Evolutionary conservation across 345 rosid species (phyloP), one percentile per base, ranked within the genome.

Genomic region (Gossypium longicalyx): DNA sequence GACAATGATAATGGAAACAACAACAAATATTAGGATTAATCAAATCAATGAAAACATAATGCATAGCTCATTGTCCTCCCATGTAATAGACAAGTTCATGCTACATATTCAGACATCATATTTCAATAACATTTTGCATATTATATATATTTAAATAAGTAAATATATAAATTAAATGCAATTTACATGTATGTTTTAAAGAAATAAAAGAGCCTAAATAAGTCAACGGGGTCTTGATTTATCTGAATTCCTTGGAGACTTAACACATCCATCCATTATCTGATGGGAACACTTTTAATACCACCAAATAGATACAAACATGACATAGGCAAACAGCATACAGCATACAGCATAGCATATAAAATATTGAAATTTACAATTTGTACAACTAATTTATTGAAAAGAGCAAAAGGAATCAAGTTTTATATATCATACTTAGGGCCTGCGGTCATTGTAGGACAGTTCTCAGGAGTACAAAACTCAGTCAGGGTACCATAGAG

Each of bases 391-490:
- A 69, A 51, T 69, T 23, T 23, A 23, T 13, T 7, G 44, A 22
- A 77, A 27, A 16, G 10, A 38, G 43, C n/a, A 67, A 15, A 29
- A 25, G 61, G 73, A 52, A 27, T 49, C 41, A 70, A 56, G 78
- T 48, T 77, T 74, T 70, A 27, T 68, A 71, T 58, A 77, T 73
- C 88, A 79, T 95, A 95, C 99, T 93, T 95, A 83, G 99, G 98
- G 72, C 99, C 99, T 70, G 99, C 99, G 75, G 93, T 87, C 99
- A 95, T 95, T 70, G 99, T 93, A 81, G 99, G 93, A 79, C 99
- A 95, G 81, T 86, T 91, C 81, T 91, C 97, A 41, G 94, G 87
- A 12, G 98, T 95, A 77, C 99, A 95, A 85, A 95, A 95, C 83
- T 95, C 99, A 4, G 98, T 95, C 60, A 95, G 93, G n/a, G 98